A percentile compares a stretch with the other conserved stretches of the same genome.
Evolutionary conservation across 1,284 basidiomycete genomes (phyloP).

Genomic region (Erythrobasidium hasegawianum): DNA sequence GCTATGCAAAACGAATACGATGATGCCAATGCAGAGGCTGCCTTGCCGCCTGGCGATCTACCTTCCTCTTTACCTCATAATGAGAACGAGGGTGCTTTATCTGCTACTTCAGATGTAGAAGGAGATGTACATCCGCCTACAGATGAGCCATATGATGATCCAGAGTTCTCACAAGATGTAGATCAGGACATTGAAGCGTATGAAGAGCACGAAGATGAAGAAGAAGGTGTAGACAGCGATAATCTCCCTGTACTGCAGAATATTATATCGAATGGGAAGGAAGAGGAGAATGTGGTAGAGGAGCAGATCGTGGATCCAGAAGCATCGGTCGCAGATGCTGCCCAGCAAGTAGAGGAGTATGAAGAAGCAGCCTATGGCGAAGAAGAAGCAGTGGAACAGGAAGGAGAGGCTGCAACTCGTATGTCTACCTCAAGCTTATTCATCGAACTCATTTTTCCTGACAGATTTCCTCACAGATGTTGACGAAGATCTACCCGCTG

Average conservation of each 20-base stretch:
- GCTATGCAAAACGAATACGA: slow-evolving; percentile 3
- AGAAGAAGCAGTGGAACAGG: slow-evolving; percentile 16
- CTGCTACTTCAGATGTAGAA: slow-evolving; percentile 2
- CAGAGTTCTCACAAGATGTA: slow-evolving; percentile 34
- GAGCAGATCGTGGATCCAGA: slow-evolving; percentile 22
- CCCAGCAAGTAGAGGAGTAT: slow-evolving; percentile 24
- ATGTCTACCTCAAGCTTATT: neutral
- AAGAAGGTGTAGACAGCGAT: neutral
- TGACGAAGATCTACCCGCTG: neutral
- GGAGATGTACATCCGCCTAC: slow-evolving; percentile 24
- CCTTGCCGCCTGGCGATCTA: neutral
- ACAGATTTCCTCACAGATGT: neutral
- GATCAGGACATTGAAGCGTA: slow-evolving; percentile 18
- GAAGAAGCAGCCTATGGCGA: slow-evolving; percentile 19
- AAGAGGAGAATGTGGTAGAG: slow-evolving; percentile 8
- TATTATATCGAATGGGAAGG: neutral
- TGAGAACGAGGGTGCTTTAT: neutral
- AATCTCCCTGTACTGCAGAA: too few relatives aligned
- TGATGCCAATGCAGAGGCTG: slow-evolving; percentile 1
- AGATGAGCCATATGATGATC: slow-evolving; percentile 29
- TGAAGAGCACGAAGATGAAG: slow-evolving; percentile 12
- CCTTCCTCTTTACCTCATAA: neutral
- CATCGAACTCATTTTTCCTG: neutral
- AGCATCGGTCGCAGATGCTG: slow-evolving; percentile 23
- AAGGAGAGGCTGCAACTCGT: slow-evolving; percentile 16